Base-by-base conservation (phyloP, 257 asterid species). In the Buddleja alternifolia region DNA sequence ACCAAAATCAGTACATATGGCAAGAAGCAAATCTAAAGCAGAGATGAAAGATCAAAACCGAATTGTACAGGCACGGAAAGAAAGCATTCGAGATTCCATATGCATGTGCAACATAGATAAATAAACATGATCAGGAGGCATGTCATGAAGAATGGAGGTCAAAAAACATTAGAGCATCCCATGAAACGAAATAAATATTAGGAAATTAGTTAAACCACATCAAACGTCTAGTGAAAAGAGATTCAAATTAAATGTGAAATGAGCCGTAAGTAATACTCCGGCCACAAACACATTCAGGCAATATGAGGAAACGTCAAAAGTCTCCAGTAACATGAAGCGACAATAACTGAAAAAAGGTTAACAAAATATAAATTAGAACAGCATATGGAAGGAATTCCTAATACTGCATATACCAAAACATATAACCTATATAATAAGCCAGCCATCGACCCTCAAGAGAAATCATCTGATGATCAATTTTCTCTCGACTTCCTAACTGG, bases 271-370 rank as follows among this genome's bases (percentile, higher is more conserved):
- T 51, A 25, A 19, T 51, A 16, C 32, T 51, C 34, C 34, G 8
- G 57, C 20, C 57, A 19, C 32, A 51, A 51, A 51, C 57, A 51
- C 57, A 51, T 7, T 20, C 57, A 16, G 21, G 32, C 21, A 51
- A 51, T 10, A 51, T 9, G 29, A 51, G 32, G 29, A 51, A 20
- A 51, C 57, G 25, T 51, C 57, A 51, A 51, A n/a, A 7, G 9
- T 51, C 20, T 3, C 32, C 57, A 51, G 57, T 20, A 51, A 51
- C 19, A 51, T 51, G 57, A 51, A 51, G 57, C 32, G 20, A 51
- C 57, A 51, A 10, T n/a, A 51, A 24, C 8, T 16, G 29, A 5
- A 15, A 5, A 15, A 51, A 4, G n/a, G 57, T 51, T 41, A 41
- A 41, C 32, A 19, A 51, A 12, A 48, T 45, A 48, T 48, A 48